Evolutionary conservation across 1,139 yeast genomes (phyloP).

Genomic region (Lodderomyces theae): DNA sequence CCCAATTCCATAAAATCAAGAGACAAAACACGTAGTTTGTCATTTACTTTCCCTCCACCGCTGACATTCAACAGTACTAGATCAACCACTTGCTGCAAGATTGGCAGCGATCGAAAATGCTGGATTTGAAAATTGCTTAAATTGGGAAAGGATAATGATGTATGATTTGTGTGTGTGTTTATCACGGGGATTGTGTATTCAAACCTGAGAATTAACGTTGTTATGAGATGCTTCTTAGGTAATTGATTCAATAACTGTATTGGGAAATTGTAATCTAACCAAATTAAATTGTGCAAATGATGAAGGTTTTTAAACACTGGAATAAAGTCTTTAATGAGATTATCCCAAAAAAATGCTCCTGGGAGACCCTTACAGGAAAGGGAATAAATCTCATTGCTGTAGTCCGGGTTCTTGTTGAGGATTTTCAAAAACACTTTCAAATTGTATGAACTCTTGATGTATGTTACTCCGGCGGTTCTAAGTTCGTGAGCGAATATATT

Average conservation of each 20-base stretch:
- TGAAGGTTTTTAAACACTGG: too few species aligned
- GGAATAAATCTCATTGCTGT: constrained; percentile 16
- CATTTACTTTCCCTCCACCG: constrained; percentile 11
- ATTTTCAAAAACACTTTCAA: constrained; percentile 29
- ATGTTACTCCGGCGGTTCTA: constrained; percentile 23
- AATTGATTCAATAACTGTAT: constrained; percentile 24
- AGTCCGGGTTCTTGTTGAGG: constrained; percentile 12
- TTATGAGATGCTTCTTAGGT: constrained; percentile 20
- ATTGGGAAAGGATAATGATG: constrained; percentile 25
- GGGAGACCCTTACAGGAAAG: constrained; percentile 32
- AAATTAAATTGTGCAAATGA: constrained; percentile 26
- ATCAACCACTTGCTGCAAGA: constrained; percentile 21
- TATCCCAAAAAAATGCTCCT: constrained; percentile 34
- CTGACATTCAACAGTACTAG: constrained; percentile 18
- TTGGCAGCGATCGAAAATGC: constrained; percentile 31
- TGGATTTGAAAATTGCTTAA: constrained; percentile 26
- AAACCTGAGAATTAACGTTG: constrained; percentile 25
- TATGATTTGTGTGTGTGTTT: too few species aligned
- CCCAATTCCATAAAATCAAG: constrained; percentile 18
- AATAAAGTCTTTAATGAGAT: too few species aligned
- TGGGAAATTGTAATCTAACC: constrained; percentile 36
- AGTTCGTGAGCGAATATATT: constrained; percentile 34
- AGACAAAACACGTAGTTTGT: constrained; percentile 18
- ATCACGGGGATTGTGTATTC: too few species aligned
- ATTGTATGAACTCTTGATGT: constrained; percentile 34